These are phyloP conservation scores for Aureobasidium sp. DNA, from an alignment of 2,329 filamentous ascomycete genomes.

Conservation along the genomic window DNA sequence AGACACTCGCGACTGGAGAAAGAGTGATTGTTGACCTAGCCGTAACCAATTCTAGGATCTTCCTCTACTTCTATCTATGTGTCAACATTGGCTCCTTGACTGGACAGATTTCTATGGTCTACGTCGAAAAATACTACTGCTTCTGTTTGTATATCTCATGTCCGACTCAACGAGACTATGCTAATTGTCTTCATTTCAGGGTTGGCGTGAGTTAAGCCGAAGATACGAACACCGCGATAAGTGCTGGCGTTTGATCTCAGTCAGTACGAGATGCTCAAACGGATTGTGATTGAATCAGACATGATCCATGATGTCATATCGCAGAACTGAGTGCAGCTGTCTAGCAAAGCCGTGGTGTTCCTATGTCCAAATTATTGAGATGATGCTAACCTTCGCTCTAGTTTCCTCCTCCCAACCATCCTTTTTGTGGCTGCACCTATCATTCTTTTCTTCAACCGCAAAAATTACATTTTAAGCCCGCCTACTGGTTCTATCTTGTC, in stretches of 20 bases:
- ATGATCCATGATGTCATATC: too few species aligned
- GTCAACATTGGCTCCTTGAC: constrained; percentile 65
- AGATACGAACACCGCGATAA: too few species aligned
- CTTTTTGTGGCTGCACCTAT: constrained; percentile 47
- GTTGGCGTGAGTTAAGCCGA: too few species aligned
- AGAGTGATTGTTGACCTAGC: constrained; percentile 39
- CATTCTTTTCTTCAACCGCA: constrained; percentile 22
- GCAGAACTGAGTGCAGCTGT: too few species aligned
- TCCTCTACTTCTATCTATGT: constrained; percentile 59
- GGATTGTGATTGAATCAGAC: too few species aligned
- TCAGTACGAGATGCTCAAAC: too few species aligned
- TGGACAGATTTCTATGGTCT: constrained; percentile 52
- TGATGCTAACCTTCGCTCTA: too few species aligned
- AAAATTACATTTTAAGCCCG: constrained; percentile 50
- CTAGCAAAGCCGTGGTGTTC: too few species aligned
- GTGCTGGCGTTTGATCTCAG: too few species aligned
- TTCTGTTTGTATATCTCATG: too few species aligned
- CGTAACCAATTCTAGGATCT: constrained; percentile 38
- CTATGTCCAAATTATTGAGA: too few species aligned
- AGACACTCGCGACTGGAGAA: constrained; percentile 32
- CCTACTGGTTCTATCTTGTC: constrained; percentile 65
- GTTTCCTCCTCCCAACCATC: constrained; percentile 51
- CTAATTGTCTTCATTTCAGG: neutral
- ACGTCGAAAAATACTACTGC: constrained; percentile 59
- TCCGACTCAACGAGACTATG: too few species aligned